Percentiles rank a stretch among this genome's conserved stretches.
Conservation (phyloP, 75 land plant genomes). For the Sequoiadendron giganteum region DNA sequence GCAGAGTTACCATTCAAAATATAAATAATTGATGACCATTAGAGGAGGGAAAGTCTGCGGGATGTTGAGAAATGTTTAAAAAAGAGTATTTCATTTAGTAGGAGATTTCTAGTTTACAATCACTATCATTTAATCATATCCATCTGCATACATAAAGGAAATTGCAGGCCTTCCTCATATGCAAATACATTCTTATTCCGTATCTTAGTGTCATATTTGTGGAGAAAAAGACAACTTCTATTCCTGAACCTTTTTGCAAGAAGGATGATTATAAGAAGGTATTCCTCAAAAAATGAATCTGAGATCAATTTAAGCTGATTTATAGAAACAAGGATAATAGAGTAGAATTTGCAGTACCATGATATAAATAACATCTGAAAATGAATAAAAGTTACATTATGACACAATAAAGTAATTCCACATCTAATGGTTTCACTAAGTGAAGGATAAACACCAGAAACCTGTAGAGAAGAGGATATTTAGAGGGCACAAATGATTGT, state of each 20-base stretch:
- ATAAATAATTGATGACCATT: not conserved
- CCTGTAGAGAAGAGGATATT: not conserved
- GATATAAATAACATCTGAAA: not conserved
- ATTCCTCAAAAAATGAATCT: not conserved
- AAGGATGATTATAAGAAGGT: not conserved
- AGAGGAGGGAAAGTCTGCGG: not conserved
- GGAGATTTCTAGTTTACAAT: not conserved
- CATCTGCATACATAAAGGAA: not conserved
- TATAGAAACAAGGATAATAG: not conserved
- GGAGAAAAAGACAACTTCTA: not conserved
- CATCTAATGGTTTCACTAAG: not conserved
- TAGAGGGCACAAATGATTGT: not conserved
- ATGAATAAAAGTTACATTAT: no score
- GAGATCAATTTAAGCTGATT: not conserved
- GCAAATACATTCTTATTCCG: not conserved
- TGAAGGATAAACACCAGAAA: not conserved
- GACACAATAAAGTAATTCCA: not conserved
- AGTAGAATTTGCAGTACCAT: not conserved
- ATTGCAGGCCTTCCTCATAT: not conserved
- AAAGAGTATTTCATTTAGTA: not conserved
- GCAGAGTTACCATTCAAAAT: not conserved
- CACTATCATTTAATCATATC: not conserved
- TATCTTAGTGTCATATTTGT: not conserved
- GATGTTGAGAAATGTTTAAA: not conserved
- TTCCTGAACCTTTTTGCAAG: not conserved